Percentiles rank a stretch among this genome's conserved stretches.
Evolutionary conservation across 2,329 filamentous ascomycete species (phyloP).

Genomic region (Penicillium aurantiogriseum): DNA sequence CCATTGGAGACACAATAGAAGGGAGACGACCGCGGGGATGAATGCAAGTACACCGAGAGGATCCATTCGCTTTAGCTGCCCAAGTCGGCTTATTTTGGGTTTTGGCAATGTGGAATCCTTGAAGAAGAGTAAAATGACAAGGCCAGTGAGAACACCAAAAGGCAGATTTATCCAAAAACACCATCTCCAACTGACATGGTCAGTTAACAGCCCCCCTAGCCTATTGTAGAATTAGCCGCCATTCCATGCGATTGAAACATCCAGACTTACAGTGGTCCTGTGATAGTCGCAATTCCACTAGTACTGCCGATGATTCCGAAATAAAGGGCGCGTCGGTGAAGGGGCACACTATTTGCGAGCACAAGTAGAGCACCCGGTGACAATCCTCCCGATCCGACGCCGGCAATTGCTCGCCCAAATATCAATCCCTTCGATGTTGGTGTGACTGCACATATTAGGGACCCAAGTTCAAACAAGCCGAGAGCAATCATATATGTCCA

Average conservation of each 20-base stretch:
- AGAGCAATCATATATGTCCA: constrained; percentile 43
- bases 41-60: constrained; percentile 47
- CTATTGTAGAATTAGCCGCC: constrained; percentile 11
- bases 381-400: constrained; percentile 40
- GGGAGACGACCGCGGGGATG: constrained; percentile 46
- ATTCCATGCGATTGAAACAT: too few species aligned
- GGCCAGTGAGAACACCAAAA: constrained; percentile 30
- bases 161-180: constrained; percentile 45
- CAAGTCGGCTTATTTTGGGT: constrained; percentile 16
- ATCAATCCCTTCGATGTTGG: constrained; percentile 41
- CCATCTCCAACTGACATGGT: constrained; percentile 44
- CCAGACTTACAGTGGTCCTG: constrained; percentile 37
- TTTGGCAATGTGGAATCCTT: constrained; percentile 25
- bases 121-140: constrained; percentile 37
- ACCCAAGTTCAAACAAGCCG: constrained; percentile 44
- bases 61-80: constrained; percentile 37
- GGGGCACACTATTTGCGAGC: constrained; percentile 41
- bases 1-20: constrained; percentile 51
- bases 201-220: constrained; percentile 47
- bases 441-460: constrained; percentile 39
- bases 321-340: constrained; percentile 42
- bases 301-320: constrained; percentile 44
- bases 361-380: constrained; percentile 43
- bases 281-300: constrained; percentile 45
- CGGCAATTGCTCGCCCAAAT: constrained; percentile 43